Evolutionary conservation across 352 stramenopile genomes (phyloP).

Genomic region (Plasmopara halstedii): DNA sequence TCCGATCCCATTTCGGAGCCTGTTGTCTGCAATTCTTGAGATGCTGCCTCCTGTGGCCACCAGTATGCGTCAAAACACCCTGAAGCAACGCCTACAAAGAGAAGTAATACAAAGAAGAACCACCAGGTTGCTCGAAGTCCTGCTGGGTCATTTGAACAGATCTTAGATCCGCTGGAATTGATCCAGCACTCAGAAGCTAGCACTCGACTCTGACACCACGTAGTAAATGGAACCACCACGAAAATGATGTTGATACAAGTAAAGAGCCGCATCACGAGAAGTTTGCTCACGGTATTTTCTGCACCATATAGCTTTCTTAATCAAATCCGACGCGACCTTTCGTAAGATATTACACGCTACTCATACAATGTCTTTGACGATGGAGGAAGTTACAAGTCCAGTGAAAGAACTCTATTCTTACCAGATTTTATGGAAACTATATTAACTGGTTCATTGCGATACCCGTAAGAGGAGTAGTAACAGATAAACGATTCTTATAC

Average conservation of each 20-base stretch:
- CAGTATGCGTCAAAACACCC: conserved; percentile 29
- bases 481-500: too few relatives aligned
- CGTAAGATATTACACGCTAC: conserved; percentile 8
- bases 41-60: conserved; percentile 10
- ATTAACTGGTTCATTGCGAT: too few relatives aligned
- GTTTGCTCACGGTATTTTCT: neutral
- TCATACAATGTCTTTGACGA: too few relatives aligned
- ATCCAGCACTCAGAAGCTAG: conserved; percentile 48
- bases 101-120: conserved; percentile 57
- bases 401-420: too few relatives aligned
- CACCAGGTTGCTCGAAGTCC: conserved; percentile 49
- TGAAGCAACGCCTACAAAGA: conserved; percentile 27
- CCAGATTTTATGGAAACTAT: too few relatives aligned
- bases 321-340: conserved; percentile 5
- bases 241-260: neutral
- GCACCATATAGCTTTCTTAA: neutral
- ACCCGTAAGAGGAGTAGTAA: too few relatives aligned
- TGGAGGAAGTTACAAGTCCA: too few relatives aligned
- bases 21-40: conserved; percentile 4
- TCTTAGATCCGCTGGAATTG: conserved; percentile 39
- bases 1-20: conserved; percentile 7
- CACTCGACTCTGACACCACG: conserved; percentile 6
- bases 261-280: conserved; percentile 1
- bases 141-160: conserved; percentile 43
- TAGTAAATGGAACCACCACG: neutral